These are phyloP conservation scores for Russula sp. DNA, from an alignment of 768 basidiomycete species.

Conservation along the genomic window DNA sequence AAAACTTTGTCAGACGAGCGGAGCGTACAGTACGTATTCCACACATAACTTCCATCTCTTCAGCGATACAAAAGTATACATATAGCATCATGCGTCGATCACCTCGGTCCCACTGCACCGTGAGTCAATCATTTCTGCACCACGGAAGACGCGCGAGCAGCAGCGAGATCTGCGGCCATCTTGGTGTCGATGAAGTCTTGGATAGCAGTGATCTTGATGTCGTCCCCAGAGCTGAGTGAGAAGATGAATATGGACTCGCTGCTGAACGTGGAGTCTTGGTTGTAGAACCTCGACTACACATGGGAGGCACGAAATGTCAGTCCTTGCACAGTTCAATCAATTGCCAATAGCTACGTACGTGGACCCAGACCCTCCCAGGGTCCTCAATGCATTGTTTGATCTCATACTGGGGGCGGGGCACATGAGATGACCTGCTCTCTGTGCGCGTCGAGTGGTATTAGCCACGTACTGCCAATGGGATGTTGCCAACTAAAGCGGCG, in stretches of 20 bases:
- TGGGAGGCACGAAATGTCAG: not conserved
- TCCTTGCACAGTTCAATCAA: not conserved
- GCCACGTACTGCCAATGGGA: not conserved
- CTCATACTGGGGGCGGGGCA: too few species aligned
- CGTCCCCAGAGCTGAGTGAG: not conserved
- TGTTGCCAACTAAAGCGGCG: not conserved
- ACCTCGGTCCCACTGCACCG: not conserved
- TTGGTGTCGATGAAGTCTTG: slow-evolving; percentile 17
- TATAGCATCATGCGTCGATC: not conserved
- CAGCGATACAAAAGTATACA: too few species aligned
- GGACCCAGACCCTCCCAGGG: not conserved
- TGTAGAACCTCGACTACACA: not conserved
- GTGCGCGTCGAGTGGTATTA: not conserved
- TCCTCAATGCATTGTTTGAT: not conserved
- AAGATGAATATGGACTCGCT: not conserved
- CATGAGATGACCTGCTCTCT: not conserved
- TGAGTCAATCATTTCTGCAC: not conserved
- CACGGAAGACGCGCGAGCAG: not conserved
- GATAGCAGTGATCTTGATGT: slow-evolving; percentile 11
- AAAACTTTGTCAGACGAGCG: too few species aligned
- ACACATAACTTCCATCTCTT: too few species aligned
- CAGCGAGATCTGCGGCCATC: not conserved
- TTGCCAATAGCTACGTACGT: not conserved
- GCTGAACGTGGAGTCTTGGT: not conserved
- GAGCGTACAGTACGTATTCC: too few species aligned